These are phyloP conservation scores for Colletotrichum orbiculare DNA, from an alignment of 2,329 filamentous ascomycete genomes.

Conservation along the genomic window DNA sequence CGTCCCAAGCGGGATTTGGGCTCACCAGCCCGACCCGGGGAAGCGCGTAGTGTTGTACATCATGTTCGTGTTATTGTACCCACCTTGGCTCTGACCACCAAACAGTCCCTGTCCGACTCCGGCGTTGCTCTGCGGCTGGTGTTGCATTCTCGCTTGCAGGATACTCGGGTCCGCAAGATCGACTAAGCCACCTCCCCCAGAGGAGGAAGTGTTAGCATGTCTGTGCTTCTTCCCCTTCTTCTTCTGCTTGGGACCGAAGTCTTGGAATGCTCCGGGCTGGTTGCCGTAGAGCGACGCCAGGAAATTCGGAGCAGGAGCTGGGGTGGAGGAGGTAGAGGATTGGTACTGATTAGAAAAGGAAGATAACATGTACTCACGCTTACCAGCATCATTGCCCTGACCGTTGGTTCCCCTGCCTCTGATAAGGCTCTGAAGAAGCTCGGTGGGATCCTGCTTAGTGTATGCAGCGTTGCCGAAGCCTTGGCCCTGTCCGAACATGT, in stretches of 20 bases:
- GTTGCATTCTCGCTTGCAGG: slow-evolving; percentile 96
- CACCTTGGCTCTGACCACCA: slow-evolving; percentile 91
- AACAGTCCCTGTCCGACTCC: slow-evolving; percentile 91
- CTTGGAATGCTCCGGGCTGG: slow-evolving; percentile 88
- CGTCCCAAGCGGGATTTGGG: not conserved
- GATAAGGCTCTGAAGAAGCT: slow-evolving; percentile 85
- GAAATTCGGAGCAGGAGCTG: slow-evolving; percentile 90
- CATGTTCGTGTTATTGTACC: slow-evolving; percentile 83
- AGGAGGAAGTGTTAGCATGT: slow-evolving; percentile 99
- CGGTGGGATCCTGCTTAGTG: slow-evolving; percentile 77
- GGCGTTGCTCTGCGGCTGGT: slow-evolving; percentile 83
- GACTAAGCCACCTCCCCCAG: slow-evolving; percentile 98
- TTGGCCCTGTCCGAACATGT: slow-evolving; percentile 92
- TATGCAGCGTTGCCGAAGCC: slow-evolving; percentile 81
- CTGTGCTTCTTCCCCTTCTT: slow-evolving; percentile 99
- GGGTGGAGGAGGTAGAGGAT: slow-evolving; percentile 82
- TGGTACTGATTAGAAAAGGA: slow-evolving; percentile 90
- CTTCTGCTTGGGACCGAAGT: slow-evolving; percentile 96
- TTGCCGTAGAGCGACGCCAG: slow-evolving; percentile 91
- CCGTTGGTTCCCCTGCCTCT: slow-evolving; percentile 75
- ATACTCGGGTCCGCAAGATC: slow-evolving; percentile 99
- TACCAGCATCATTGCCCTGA: slow-evolving; percentile 85
- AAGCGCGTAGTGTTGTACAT: slow-evolving; percentile 73
- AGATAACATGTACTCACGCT: slow-evolving; percentile 99
- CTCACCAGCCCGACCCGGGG: slow-evolving; percentile 40